Evolutionary conservation across 1,139 yeast genomes (phyloP).

Genomic region (Sugiyamaella pinicola): DNA sequence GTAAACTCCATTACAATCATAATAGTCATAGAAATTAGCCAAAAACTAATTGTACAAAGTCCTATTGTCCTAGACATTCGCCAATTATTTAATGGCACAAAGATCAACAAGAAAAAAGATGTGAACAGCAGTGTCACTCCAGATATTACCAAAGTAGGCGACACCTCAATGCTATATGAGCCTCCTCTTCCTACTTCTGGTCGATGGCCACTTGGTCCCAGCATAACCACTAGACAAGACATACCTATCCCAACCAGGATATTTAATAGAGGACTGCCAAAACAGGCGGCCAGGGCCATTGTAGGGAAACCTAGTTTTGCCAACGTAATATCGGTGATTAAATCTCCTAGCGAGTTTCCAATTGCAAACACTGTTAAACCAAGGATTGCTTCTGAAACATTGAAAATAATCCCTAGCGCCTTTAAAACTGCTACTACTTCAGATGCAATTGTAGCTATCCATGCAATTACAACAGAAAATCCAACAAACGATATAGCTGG

Average conservation of each 20-base stretch:
- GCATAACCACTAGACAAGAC: constrained; percentile 60
- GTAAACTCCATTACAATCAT: constrained; percentile 37
- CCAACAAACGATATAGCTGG: constrained; percentile 48
- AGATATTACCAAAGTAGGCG: constrained; percentile 53
- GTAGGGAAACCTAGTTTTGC: constrained; percentile 85
- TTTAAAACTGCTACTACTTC: constrained; percentile 72
- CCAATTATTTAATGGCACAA: constrained; percentile 70
- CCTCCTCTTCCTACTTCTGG: constrained; percentile 23
- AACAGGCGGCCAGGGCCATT: constrained; percentile 93
- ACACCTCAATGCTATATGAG: constrained; percentile 45
- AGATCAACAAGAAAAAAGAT: constrained; percentile 53
- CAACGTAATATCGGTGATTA: constrained; percentile 80
- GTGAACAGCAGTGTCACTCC: constrained; percentile 56
- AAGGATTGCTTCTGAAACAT: constrained; percentile 74
- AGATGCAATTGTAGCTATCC: constrained; percentile 78
- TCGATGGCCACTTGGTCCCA: constrained; percentile 29
- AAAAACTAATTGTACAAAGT: constrained; percentile 51
- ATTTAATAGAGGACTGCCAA: constrained; percentile 84
- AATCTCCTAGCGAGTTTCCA: constrained; percentile 90
- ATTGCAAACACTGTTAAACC: constrained; percentile 89
- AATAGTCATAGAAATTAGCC: constrained; percentile 50
- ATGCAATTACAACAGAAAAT: constrained; percentile 64
- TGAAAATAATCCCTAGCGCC: constrained; percentile 59
- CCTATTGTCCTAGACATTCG: constrained; percentile 63
- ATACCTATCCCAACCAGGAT: constrained; percentile 65